Evolutionary conservation across 805 yeast species (phyloP).

Genomic region (Starmerella sirachaensis): DNA sequence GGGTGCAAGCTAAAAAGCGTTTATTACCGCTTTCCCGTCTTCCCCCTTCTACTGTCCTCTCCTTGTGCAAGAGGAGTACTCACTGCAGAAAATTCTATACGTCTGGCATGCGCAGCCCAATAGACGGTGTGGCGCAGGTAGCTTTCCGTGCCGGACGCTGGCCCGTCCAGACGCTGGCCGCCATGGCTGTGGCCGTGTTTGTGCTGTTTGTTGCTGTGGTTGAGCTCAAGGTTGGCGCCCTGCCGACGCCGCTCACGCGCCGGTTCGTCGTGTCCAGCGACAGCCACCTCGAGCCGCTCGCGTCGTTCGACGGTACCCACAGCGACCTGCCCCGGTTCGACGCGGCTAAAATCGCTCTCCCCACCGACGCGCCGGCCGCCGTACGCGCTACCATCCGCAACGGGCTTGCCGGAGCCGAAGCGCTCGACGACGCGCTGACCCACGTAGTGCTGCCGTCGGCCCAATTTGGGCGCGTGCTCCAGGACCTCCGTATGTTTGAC

Average conservation of each 20-base stretch:
- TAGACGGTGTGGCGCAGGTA: constrained; percentile 31
- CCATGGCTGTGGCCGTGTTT: constrained; percentile 63
- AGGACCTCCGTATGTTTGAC: constrained; percentile 10
- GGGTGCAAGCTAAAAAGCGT: too few species aligned
- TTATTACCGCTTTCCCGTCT: too few species aligned
- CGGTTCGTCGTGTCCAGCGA: constrained; percentile 16
- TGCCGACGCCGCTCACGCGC: constrained; percentile 20
- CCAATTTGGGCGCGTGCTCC: constrained; percentile 4
- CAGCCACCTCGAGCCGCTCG: constrained; percentile 13
- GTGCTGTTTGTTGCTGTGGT: constrained; percentile 60
- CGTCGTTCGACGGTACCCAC: not conserved
- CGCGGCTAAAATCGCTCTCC: constrained; percentile 19
- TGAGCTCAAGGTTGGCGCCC: constrained; percentile 28
- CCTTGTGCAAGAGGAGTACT: too few species aligned
- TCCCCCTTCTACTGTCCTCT: too few species aligned
- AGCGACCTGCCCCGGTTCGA: constrained; percentile 15
- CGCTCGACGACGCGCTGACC: not conserved
- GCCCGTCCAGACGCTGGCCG: constrained; percentile 77
- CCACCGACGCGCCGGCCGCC: constrained; percentile 10
- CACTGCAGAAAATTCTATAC: too few species aligned
- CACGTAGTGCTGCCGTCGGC: constrained; percentile 9
- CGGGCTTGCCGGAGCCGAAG: constrained; percentile 1
- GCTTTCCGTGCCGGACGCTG: constrained; percentile 53
- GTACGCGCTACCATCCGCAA: constrained; percentile 4
- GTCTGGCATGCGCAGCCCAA: too few species aligned